A percentile compares a stretch with the other conserved stretches of the same genome.
These are phyloP conservation scores for Zymoseptoria passerinii DNA, from an alignment of 2,329 filamentous ascomycete genomes.

Conservation along the genomic window DNA sequence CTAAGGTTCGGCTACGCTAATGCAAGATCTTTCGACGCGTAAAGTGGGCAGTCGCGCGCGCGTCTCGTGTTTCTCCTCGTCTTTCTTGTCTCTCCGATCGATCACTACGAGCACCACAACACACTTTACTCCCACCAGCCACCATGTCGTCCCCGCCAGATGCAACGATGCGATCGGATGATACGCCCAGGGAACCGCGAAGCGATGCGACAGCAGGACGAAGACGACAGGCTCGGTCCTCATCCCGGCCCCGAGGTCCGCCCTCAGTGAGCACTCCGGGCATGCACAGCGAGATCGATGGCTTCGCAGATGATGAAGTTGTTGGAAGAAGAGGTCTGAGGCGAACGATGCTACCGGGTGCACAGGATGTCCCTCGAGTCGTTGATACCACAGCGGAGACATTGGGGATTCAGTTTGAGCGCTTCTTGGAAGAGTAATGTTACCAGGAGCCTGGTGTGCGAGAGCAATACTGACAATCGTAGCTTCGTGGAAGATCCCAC, in stretches of 20 bases:
- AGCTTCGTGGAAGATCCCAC: constrained; percentile 61
- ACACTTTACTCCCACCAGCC: not conserved
- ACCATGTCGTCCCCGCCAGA: constrained; percentile 47
- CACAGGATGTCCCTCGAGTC: constrained; percentile 56
- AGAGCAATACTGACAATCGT: constrained; percentile 5
- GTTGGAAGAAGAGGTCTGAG: constrained; percentile 46
- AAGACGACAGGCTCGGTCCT: constrained; percentile 36
- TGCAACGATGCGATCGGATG: constrained; percentile 42
- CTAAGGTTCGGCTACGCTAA: not conserved
- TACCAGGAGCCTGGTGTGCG: not conserved
- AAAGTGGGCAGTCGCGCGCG: constrained; percentile 3
- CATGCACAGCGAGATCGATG: constrained; percentile 48
- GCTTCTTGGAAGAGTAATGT: constrained; percentile 64
- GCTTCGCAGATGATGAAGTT: constrained; percentile 54
- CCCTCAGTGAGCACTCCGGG: constrained; percentile 45
- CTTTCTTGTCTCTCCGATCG: not conserved
- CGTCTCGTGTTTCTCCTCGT: constrained; percentile 3
- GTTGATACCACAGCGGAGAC: constrained; percentile 68
- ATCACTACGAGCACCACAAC: not conserved
- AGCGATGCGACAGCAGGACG: constrained; percentile 30
- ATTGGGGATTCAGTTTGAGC: constrained; percentile 68
- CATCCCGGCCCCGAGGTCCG: constrained; percentile 48
- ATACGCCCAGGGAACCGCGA: constrained; percentile 31
- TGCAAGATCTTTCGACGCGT: constrained; percentile 1
- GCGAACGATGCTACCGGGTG: constrained; percentile 36